A percentile compares a stretch with the other conserved stretches of the same genome.
These are phyloP conservation scores for Globisporangium spiculum DNA, from an alignment of 352 stramenopile species.

Conservation along the genomic window DNA sequence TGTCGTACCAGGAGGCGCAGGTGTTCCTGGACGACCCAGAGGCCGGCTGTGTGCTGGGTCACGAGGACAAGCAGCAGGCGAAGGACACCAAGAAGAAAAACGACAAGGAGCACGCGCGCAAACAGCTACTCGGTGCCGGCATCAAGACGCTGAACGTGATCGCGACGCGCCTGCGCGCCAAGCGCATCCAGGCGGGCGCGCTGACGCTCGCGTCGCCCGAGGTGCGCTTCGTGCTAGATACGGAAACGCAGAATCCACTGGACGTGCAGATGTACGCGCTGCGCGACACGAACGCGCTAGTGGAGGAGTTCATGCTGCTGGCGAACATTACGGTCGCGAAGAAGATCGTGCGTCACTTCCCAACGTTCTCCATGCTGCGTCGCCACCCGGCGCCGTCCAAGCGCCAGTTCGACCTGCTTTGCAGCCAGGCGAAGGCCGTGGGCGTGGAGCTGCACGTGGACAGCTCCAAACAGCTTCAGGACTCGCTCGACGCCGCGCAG, in stretches of 20 bases:
- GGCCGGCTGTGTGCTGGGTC: conserved; percentile 42
- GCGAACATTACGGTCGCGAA: conserved; percentile 99
- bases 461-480: conserved; percentile 77
- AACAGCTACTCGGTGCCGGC: conserved; percentile 64
- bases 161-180: conserved; percentile 87
- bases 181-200: conserved; percentile 95
- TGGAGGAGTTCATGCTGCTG: conserved; percentile 99
- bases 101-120: conserved; percentile 33
- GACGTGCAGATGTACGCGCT: conserved; percentile 97
- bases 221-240: conserved; percentile 97
- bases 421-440: conserved; percentile 75
- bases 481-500: conserved; percentile 79
- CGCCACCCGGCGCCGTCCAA: conserved; percentile 94
- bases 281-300: conserved; percentile 93
- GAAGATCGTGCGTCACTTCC: conserved; percentile 92
- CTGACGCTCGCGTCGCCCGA: conserved; percentile 97
- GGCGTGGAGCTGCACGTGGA: conserved; percentile 79
- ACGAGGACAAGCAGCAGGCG: conserved; percentile 12
- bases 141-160: conserved; percentile 93
- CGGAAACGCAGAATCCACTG: conserved; percentile 97
- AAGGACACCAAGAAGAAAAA: conserved; percentile 33
- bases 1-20: conserved; percentile 98
- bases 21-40: conserved; percentile 91
- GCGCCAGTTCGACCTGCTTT: conserved; percentile 91
- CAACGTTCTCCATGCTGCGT: conserved; percentile 93